Base-by-base conservation (phyloP, 352 stramenopile species). In the Phytophthora sp. region DNA sequence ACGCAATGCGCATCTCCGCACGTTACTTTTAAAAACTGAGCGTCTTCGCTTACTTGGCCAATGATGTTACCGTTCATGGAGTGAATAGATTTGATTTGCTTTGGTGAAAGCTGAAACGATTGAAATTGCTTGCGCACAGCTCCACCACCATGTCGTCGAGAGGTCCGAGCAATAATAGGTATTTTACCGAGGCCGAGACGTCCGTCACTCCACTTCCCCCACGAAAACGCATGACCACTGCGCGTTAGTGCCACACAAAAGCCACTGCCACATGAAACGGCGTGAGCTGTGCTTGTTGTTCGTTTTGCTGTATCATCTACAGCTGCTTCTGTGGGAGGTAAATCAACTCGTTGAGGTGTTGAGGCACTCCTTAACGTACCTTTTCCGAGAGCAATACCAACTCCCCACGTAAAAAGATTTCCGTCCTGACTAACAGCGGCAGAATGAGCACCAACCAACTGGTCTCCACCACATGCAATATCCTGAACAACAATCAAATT, bases 1-100 rank as follows among this genome's bases (percentile, higher is more conserved):
- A 94, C 45, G 10, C 86, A 94, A 57, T 97, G 91, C 4, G 82
- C 90, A 42, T 92, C 79, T 2, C 87, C 89, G 45, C 79, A 92
- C n/a, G 62, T 53, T 5, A 96, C 37, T 54, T 85, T 87, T 17
- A 24, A 35, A 18, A 76, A 79, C 55, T 31, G 35, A 7, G 54
- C 48, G 3, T 53, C 18, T 42, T 51, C 27, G 4, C 24, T 26
- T 8, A 37, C 26, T 21, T 13, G 11, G 23, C 5, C 1, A 11
- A 10, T 28, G 23, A 15, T 27, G 28, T 18, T 31, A 37, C 39
- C 6, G 5, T 30, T 64, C 27, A 21, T 28, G 1, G 44, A 37
- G 24, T 56, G 38, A 17, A 66, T 2, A 42, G 12, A 41, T 15
- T 34, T 21, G 17, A 75, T 69, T 30, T 52, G 50, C 53, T 68